Conservation (phyloP, 768 basidiomycete genomes). For the Daedalea quercina region DNA sequence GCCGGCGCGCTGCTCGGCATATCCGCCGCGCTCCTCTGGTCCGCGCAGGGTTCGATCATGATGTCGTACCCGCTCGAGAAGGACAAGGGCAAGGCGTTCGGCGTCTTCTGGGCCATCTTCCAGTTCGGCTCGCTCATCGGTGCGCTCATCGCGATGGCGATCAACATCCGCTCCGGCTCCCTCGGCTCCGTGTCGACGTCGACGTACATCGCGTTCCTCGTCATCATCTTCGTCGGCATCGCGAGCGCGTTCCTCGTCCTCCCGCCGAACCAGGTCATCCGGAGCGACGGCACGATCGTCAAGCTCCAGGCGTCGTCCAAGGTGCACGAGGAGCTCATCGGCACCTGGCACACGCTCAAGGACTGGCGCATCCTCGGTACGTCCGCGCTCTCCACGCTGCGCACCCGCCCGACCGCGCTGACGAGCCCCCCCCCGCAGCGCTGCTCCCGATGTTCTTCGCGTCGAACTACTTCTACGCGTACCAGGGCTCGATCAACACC, state of each 20-base stretch:
- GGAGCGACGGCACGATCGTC: slow-evolving; percentile 35
- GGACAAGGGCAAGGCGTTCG: slow-evolving; percentile 46
- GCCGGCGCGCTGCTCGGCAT: slow-evolving; percentile 45
- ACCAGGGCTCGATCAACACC: slow-evolving; percentile 36
- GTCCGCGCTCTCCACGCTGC: background rate
- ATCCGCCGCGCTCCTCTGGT: slow-evolving; percentile 47
- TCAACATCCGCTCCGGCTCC: slow-evolving; percentile 28
- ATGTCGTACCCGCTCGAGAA: slow-evolving; percentile 51
- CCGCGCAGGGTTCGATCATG: slow-evolving; percentile 47
- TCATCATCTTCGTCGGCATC: slow-evolving; percentile 38
- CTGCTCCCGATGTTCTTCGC: slow-evolving; percentile 39
- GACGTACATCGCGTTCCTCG: slow-evolving; percentile 36
- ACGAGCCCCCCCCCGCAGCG: slow-evolving; percentile 5
- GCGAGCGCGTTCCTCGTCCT: slow-evolving; percentile 30
- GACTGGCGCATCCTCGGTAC: slow-evolving; percentile 33
- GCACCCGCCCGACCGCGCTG: background rate
- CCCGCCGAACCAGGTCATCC: slow-evolving; percentile 30
- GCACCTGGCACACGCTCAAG: slow-evolving; percentile 28
- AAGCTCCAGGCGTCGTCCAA: slow-evolving; percentile 27
- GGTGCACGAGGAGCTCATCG: slow-evolving; percentile 22
- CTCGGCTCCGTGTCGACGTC: slow-evolving; percentile 31
- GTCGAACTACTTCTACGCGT: slow-evolving; percentile 40
- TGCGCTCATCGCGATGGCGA: slow-evolving; percentile 36
- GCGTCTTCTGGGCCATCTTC: slow-evolving; percentile 48
- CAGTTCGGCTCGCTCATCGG: slow-evolving; percentile 38